phyloP scores from a whole-genome alignment of 1,284 basidiomycete genomes.

The Cutaneotrichosporon sp. region DNA sequence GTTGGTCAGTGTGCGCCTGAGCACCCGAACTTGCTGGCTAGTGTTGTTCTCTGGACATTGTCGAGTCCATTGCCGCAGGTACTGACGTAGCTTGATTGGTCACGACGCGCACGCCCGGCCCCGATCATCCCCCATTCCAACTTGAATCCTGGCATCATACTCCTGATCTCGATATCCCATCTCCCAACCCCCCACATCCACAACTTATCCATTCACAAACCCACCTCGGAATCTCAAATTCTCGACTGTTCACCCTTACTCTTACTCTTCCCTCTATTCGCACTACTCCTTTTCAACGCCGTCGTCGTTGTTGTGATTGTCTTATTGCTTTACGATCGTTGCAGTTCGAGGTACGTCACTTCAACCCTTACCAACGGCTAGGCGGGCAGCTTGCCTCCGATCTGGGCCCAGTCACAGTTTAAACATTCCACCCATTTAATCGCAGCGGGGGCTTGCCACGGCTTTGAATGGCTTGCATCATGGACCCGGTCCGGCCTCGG shows the following conservation, averaged over 20 bases:
- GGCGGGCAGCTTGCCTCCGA: neutral
- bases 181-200: too few species aligned
- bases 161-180: neutral
- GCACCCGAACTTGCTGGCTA: neutral
- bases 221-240: neutral
- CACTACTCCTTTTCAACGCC: neutral
- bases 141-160: neutral
- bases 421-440: neutral
- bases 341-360: conserved; percentile 2
- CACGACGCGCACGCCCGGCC: conserved; percentile 4
- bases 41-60: neutral
- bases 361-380: neutral
- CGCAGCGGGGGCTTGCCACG: too few species aligned
- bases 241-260: neutral
- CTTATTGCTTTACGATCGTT: neutral
- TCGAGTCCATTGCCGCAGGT: neutral
- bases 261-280: neutral
- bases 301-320: neutral
- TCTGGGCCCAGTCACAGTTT: neutral
- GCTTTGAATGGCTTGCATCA: neutral
- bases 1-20: too few species aligned
- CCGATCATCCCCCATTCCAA: conserved; percentile 1
- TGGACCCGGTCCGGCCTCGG: neutral
- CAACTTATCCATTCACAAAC: neutral
- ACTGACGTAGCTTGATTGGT: conserved; percentile 12